Evolutionary conservation across 2,329 filamentous ascomycete genomes (phyloP).

Genomic region (Phyllosticta ampelicida): DNA sequence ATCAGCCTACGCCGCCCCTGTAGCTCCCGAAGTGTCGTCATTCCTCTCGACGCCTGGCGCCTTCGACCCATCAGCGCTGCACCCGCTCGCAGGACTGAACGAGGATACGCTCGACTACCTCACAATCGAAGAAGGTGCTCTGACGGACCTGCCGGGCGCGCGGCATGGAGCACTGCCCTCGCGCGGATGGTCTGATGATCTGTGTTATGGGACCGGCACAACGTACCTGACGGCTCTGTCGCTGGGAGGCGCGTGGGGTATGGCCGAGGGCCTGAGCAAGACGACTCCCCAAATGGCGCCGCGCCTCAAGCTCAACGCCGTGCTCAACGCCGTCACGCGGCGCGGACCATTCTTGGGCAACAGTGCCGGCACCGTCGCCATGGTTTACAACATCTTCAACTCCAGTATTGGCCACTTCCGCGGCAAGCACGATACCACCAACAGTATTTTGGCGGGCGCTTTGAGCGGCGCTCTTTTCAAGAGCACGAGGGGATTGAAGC

Average conservation of each 20-base stretch:
- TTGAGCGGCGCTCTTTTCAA: slow-evolving; percentile 94
- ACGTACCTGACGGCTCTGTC: slow-evolving; percentile 84
- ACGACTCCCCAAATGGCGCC: slow-evolving; percentile 62
- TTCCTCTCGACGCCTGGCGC: slow-evolving; percentile 48
- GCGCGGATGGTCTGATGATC: slow-evolving; percentile 92
- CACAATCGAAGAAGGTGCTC: slow-evolving; percentile 78
- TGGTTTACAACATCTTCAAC: slow-evolving; percentile 73
- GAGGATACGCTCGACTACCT: slow-evolving; percentile 92
- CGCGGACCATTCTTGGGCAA: slow-evolving; percentile 93
- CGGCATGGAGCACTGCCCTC: slow-evolving; percentile 76
- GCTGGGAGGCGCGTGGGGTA: slow-evolving; percentile 80
- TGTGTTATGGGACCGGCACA: slow-evolving; percentile 93
- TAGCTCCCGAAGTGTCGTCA: slow-evolving; percentile 66
- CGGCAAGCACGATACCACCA: slow-evolving; percentile 57
- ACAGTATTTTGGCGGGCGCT: slow-evolving; percentile 75
- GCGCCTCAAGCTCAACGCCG: slow-evolving; percentile 85
- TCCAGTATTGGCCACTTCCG: slow-evolving; percentile 29
- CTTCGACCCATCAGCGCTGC: slow-evolving; percentile 77
- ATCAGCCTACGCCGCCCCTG: slow-evolving; percentile 55
- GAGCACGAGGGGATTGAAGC: slow-evolving; percentile 78
- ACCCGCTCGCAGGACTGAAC: slow-evolving; percentile 88
- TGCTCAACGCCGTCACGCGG: slow-evolving; percentile 87
- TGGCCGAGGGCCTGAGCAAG: slow-evolving; percentile 78
- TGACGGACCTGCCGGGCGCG: slow-evolving; percentile 75
- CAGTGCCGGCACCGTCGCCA: slow-evolving; percentile 87